Evolutionary conservation across 306 rosid species (phyloP), one percentile per base, ranked within the genome.

Genomic region (Argentina anserina): DNA sequence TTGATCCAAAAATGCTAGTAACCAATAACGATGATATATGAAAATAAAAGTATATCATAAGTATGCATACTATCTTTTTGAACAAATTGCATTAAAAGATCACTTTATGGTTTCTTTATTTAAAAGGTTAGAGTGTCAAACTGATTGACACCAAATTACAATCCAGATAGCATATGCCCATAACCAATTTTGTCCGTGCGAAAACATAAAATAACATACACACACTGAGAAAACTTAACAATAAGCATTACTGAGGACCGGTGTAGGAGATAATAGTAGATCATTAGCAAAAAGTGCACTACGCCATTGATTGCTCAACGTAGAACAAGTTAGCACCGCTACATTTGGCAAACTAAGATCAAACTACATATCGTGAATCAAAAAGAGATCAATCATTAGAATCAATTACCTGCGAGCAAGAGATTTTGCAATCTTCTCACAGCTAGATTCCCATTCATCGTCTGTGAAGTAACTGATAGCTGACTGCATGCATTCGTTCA

Each of bases 351-450:
- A 49, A 64, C 49, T 63, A 23, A 68, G 58, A 74, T 45, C 41
- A 31, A 31, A 58, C 23, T 41, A 73, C n/a, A 39, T 11, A 42
- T 0, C 12, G 25, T 43, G 7, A 31, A 23, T 65, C 41, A 29
- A 46, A 61, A 64, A 6, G 9, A 72, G 55, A 37, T n/a, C 78
- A 67, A 75, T 2, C 46, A 73, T 50, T 25, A 43, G 65, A 72
- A 79, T 65, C 53, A 53, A 69, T 21, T 76, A 93, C 98, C 98
- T 93, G 94, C 78, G 34, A 76, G 92, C 92, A 80, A 91, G 76
- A 84, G 86, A 86, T 74, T 89, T 93, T 66, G 94, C 96, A 76
- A 93, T 87, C 68, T 78, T 88, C 61, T 86, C 86, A 80, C 92
- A 89, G 80, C 91, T 85, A 76, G 86, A 63, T 61, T 56, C 41